phyloP scores from a whole-genome alignment of 1,284 basidiomycete genomes.

The Melampsora larici-populina region DNA sequence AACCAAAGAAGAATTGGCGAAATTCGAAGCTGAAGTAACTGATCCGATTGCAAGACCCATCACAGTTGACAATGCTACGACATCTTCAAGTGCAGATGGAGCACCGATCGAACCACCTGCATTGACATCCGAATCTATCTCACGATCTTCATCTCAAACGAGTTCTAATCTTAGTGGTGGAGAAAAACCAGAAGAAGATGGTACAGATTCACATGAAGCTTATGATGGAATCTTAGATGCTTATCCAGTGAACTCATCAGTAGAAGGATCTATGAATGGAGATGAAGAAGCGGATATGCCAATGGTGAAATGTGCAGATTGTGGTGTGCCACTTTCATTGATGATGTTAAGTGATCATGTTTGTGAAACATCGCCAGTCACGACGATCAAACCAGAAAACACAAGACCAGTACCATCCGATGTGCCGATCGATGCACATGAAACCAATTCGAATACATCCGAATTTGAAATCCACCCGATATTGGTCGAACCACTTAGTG shows the following conservation, averaged over 20 bases:
- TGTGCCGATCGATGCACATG: constrained; percentile 11
- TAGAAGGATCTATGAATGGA: too few species aligned
- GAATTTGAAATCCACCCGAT: background rate
- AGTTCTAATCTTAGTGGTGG: background rate
- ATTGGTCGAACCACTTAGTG: background rate
- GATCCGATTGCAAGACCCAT: background rate
- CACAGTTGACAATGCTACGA: background rate
- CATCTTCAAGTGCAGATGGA: background rate
- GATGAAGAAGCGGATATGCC: constrained; percentile 25
- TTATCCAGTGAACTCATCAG: constrained; percentile 17
- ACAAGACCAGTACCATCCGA: background rate
- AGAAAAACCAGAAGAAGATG: background rate
- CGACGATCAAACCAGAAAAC: background rate
- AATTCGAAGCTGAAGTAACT: background rate
- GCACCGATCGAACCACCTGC: background rate
- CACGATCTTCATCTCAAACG: background rate
- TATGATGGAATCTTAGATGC: constrained; percentile 36
- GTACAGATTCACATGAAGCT: constrained; percentile 8
- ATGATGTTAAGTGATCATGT: constrained; percentile 14
- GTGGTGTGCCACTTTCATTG: background rate
- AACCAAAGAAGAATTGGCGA: too few species aligned
- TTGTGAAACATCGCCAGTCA: background rate
- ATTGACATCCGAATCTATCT: background rate
- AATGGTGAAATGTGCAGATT: constrained; percentile 29
- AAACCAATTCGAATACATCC: background rate